phyloP scores from a whole-genome alignment of 176 grass and related monocot genomes.

The Aegilops umbellulata region DNA sequence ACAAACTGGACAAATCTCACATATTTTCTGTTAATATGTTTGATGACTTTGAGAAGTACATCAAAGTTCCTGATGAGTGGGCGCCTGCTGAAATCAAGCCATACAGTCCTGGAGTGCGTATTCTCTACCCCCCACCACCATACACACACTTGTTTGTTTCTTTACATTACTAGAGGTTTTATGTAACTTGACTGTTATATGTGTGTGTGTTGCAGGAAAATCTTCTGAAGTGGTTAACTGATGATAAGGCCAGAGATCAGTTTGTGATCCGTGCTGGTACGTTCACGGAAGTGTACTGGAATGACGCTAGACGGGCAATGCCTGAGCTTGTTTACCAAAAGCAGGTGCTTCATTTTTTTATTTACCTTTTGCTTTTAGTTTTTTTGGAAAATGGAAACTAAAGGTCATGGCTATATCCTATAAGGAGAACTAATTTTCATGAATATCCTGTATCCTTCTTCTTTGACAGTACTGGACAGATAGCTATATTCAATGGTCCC shows the following conservation, averaged over 20 bases:
- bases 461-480: too few relatives aligned
- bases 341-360: neutral
- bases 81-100: neutral
- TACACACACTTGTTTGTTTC: neutral
- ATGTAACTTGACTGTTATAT: too few relatives aligned
- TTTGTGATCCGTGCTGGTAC: neutral
- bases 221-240: neutral
- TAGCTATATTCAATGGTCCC: too few relatives aligned
- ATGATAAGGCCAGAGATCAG: neutral
- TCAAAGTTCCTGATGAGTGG: neutral
- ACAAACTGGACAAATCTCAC: slow-evolving; percentile 84
- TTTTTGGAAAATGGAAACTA: neutral
- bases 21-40: slow-evolving; percentile 78
- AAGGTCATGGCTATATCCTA: neutral
- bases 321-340: neutral
- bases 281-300: neutral
- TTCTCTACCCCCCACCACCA: too few relatives aligned
- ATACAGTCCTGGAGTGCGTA: neutral
- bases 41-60: neutral
- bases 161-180: too few relatives aligned
- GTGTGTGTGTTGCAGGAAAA: neutral
- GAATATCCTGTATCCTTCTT: too few relatives aligned
- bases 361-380: too few relatives aligned
- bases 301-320: neutral
- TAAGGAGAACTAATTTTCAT: too few relatives aligned